Base-by-base conservation (phyloP, 768 basidiomycete species). In the Amanita exitialis region DNA sequence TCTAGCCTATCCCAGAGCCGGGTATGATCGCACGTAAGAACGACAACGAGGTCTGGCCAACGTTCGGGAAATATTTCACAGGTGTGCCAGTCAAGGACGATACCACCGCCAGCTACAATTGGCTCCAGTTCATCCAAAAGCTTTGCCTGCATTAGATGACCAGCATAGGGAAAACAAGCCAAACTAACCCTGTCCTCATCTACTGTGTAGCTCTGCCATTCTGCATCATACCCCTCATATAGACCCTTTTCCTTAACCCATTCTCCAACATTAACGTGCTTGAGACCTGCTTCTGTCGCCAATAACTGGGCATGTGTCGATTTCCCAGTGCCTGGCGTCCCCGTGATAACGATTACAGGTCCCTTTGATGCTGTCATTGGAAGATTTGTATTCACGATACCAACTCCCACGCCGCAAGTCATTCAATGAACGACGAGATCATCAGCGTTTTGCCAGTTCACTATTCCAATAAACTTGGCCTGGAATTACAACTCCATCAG, bases 281-380 rank as follows among this genome's bases (percentile, higher is more conserved):
- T 72, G 51, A 96, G 68, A 0, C 83, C 80, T 0, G 88, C 84
- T 53, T 87, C 78, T 36, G 81, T 75, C 18, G 74, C 79, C 41
- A 98, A 78, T n/a, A 92, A 71, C 52, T 87, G 78, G 1, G 93
- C 90, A 66, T 91, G 91, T 0, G 92, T 93, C 3, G 95, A 87
- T 66, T 99, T 99, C 50, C 92, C 94, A 32, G 92, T 94, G n/a
- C 91, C 91, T 9, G 91, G 90, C 13, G 91, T 93, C 54, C 90
- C 92, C 38, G 91, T 94, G 58, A 94, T 80, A 57, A 94, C 64
- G 60, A 94, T 88, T 45, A 83, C 76, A 41, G 89, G 90, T 21
- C 65, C 69, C 54, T 65, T 66, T 32, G 57, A 55, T 47, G n/a
- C 20, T 23, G 41, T 7, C 39, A 44, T 36, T 34, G 16, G 38